Evolutionary conservation across 163 green algal genomes (phyloP), one percentile per base, ranked within the genome.

Genomic region (Scenedesmus sp.): DNA sequence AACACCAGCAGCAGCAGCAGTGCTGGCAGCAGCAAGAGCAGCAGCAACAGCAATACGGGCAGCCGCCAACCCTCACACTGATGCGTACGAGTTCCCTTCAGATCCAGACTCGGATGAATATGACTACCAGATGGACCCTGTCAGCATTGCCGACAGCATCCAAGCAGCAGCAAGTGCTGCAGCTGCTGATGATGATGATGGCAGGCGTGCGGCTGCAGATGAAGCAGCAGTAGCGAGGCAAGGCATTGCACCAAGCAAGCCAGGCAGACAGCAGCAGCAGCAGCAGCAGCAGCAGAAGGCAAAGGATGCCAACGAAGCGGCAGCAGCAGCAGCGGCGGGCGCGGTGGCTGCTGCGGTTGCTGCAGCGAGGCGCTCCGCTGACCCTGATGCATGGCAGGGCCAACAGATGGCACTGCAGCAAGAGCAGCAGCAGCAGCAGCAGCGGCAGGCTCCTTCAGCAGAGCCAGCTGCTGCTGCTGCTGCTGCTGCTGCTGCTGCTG

Each of bases 11-110:
- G 12, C 10, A 73, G 10, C 64, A 73, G 10, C 64, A 23, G 64
- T 13, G 20, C 23, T 55, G 16, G 93, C 91, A 20, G 95, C 95
- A 94, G 94, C 96, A 20, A 89, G 54, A 55, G 20, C 6, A 26
- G 56, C 0, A 92, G 93, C 77, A 34, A 9, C 77, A 59, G 77
- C 77, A 62, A n/a, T 62, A 16, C 15, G 0, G 46, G 77, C 77
- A 59, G 77, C 15, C 46, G 52, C 46, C 34, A 16, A 59, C 46
- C 77, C 46, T 4, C 77, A 26, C 46, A 23, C 46, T 59, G 77
- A 62, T 62, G 70, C 23, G 13, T 79, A 79, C 52, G 70, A 23
- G 23, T 79, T 79, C 70, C 70, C 70, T 6, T 79, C 70, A 52
- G 70, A 79, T 8, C 46, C 70, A 16, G 70, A 79, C 23, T 79